Evolutionary conservation across 2,329 filamentous ascomycete species (phyloP).

Genomic region (Claviceps purpurea): DNA sequence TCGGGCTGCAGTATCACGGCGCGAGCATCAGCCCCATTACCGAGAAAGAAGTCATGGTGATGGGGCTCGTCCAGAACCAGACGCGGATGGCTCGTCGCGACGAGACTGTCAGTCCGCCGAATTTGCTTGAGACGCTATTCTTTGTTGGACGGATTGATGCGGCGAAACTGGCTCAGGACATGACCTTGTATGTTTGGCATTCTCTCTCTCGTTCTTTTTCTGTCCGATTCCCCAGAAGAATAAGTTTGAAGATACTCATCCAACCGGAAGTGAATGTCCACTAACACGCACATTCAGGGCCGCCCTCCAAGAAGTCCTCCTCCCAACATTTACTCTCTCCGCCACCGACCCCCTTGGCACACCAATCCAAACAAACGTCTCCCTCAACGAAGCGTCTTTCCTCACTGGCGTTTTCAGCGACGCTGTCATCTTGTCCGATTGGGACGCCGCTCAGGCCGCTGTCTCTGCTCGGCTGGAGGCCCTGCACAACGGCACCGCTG

Average conservation of each 20-base stretch:
- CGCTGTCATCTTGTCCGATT: constrained; percentile 37
- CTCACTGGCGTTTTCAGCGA: constrained; percentile 57
- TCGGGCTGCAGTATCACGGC: constrained; percentile 40
- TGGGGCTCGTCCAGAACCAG: constrained; percentile 12
- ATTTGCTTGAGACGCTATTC: constrained; percentile 47
- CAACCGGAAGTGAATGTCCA: too few species aligned
- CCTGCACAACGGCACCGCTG: constrained; percentile 38
- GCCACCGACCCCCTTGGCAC: constrained; percentile 38
- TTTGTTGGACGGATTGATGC: constrained; percentile 57
- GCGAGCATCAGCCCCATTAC: constrained; percentile 25
- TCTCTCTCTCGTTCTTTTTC: too few species aligned
- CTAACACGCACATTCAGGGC: constrained; percentile 26
- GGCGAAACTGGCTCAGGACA: constrained; percentile 36
- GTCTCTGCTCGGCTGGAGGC: constrained; percentile 32
- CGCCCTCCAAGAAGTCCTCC: constrained; percentile 47
- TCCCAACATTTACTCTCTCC: constrained; percentile 54
- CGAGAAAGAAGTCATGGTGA: constrained; percentile 13
- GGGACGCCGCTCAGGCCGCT: constrained; percentile 33
- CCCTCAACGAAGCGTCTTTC: constrained; percentile 57
- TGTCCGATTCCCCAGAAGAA: too few species aligned
- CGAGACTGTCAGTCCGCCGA: constrained; percentile 19
- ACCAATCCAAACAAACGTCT: constrained; percentile 48
- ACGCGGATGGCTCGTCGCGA: constrained; percentile 5
- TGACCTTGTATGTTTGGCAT: constrained; percentile 43
- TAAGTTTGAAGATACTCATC: too few species aligned